These are phyloP conservation scores for Suillus americanus DNA, from an alignment of 768 basidiomycete species.

Conservation along the genomic window DNA sequence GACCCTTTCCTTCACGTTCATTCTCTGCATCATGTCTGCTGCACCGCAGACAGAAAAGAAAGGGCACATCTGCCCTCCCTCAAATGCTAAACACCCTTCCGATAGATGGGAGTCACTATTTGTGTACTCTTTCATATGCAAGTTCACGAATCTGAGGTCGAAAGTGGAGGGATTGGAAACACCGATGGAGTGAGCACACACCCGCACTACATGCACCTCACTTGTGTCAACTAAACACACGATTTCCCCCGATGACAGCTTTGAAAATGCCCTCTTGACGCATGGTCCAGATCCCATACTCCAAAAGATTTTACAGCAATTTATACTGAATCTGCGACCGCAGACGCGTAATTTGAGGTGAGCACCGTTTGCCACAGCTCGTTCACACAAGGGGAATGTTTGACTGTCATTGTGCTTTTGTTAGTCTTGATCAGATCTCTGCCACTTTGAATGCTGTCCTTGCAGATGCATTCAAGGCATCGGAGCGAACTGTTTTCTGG, in stretches of 20 bases:
- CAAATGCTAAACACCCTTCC: conserved; percentile 68
- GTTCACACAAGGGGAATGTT: conserved; percentile 24
- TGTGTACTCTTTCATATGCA: conserved; percentile 83
- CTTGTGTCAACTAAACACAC: conserved; percentile 30
- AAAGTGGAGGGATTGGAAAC: conserved; percentile 80
- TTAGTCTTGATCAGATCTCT: conserved; percentile 80
- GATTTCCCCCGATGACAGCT: conserved; percentile 44
- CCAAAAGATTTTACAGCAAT: conserved; percentile 69
- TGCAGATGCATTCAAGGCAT: conserved; percentile 68
- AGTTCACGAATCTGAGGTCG: conserved; percentile 71
- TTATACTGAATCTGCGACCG: conserved; percentile 80
- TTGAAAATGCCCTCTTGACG: conserved; percentile 77
- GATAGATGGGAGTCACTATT: conserved; percentile 88
- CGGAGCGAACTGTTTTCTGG: conserved; percentile 82
- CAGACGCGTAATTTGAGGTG: conserved; percentile 90
- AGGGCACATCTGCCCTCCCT: conserved; percentile 52
- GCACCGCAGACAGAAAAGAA: conserved; percentile 42
- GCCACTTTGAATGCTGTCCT: conserved; percentile 68
- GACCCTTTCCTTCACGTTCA: conserved; percentile 35
- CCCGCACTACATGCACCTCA: conserved; percentile 18
- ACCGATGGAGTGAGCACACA: conserved; percentile 74
- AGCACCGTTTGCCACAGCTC: conserved; percentile 39
- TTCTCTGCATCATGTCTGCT: conserved; percentile 37
- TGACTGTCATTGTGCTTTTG: conserved; percentile 34
- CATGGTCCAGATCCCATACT: conserved; percentile 72